Percentiles rank a stretch among this genome's conserved stretches.
Evolutionary conservation across 2,329 filamentous ascomycete genomes (phyloP).

Genomic region (Samsoniella hepiali): DNA sequence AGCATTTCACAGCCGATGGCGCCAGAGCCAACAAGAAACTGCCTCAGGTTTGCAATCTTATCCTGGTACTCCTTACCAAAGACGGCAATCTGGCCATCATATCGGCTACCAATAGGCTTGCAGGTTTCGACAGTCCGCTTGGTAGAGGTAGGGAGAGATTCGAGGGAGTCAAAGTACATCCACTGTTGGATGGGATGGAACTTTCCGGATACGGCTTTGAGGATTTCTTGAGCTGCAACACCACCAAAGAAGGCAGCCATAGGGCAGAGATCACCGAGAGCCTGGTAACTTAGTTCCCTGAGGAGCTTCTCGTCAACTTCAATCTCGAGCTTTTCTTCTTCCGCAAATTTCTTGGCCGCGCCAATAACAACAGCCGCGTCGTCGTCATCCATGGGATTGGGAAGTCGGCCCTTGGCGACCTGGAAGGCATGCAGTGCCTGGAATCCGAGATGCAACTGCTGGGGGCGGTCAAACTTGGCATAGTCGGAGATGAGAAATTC

Average conservation of each 20-base stretch:
- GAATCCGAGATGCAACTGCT: slow-evolving; percentile 87
- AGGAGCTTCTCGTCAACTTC: slow-evolving; percentile 92
- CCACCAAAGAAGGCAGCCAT: slow-evolving; percentile 96
- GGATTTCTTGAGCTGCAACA: slow-evolving; percentile 85
- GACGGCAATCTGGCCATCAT: slow-evolving; percentile 96
- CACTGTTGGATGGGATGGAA: slow-evolving; percentile 95
- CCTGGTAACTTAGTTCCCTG: slow-evolving; percentile 91
- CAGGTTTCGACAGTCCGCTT: slow-evolving; percentile 82
- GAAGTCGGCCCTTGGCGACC: slow-evolving; percentile 70
- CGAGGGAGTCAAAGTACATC: slow-evolving; percentile 97
- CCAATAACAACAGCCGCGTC: slow-evolving; percentile 78
- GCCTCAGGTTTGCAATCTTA: slow-evolving; percentile 82
- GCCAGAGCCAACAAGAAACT: slow-evolving; percentile 94
- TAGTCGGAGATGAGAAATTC: slow-evolving; percentile 92
- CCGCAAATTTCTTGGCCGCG: slow-evolving; percentile 70
- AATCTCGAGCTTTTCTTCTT: slow-evolving; percentile 60
- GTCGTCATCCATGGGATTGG: slow-evolving; percentile 76
- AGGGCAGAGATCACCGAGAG: slow-evolving; percentile 82
- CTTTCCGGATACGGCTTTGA: slow-evolving; percentile 97
- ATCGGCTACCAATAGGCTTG: slow-evolving; percentile 78
- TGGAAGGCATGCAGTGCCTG: slow-evolving; percentile 88
- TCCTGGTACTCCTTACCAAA: slow-evolving; percentile 93
- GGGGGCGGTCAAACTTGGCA: slow-evolving; percentile 93
- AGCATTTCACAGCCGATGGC: slow-evolving; percentile 99
- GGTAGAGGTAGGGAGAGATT: slow-evolving; percentile 77